phyloP scores from a whole-genome alignment of 148 eudicot species.

The Heliosperma pusillum region DNA sequence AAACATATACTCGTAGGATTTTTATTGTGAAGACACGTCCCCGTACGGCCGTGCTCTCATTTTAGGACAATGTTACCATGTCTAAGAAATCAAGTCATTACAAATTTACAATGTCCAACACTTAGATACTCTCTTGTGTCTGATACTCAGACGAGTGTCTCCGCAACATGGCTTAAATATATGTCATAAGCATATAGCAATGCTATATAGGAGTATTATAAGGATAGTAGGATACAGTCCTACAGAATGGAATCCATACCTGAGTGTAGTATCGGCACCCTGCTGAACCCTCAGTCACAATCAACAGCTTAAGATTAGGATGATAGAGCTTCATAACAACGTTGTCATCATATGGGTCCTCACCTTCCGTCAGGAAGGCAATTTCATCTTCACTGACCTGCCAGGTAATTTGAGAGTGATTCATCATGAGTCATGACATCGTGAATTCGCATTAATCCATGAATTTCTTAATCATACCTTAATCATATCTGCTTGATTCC shows the following conservation, averaged over 20 bases:
- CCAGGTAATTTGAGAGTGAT: conserved; percentile 7
- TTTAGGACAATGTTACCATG: background rate
- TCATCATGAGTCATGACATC: background rate
- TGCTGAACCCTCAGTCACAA: conserved; percentile 75
- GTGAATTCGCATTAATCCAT: background rate
- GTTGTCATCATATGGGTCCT: conserved; percentile 61
- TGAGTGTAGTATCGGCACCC: conserved; percentile 85
- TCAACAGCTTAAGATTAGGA: conserved; percentile 71
- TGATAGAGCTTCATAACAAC: conserved; percentile 84
- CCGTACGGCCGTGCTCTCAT: background rate
- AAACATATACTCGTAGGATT: no score
- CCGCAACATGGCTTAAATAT: background rate
- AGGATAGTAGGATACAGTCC: background rate
- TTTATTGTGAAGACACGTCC: background rate
- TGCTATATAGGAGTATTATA: background rate
- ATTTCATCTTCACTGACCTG: conserved; percentile 94
- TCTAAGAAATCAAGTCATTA: no score
- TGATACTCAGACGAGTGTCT: background rate
- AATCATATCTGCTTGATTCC: conserved; percentile 88
- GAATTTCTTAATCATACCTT: conserved; percentile 42
- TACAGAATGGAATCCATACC: conserved; percentile 32
- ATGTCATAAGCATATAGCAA: background rate
- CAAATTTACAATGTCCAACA: background rate
- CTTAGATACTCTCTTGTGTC: background rate
- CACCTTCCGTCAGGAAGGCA: conserved; percentile 69